Evolutionary conservation across 306 rosid species (phyloP).

Genomic region (Cercis canadensis): DNA sequence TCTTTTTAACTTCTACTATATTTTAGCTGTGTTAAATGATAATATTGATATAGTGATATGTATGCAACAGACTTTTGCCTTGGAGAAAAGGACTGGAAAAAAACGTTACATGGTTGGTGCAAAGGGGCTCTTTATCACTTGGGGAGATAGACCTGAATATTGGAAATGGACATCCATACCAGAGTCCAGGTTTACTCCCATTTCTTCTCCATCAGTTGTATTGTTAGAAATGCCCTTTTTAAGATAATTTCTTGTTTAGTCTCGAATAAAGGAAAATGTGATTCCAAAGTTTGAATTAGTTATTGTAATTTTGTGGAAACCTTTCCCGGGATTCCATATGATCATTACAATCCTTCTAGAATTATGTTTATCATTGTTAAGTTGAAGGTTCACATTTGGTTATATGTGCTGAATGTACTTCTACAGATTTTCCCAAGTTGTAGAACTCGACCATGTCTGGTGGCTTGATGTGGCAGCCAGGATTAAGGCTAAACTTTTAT

Average conservation of each 20-base stretch:
- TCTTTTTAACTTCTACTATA: too few species aligned
- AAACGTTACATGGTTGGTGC: neutral
- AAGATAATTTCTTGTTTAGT: too few species aligned
- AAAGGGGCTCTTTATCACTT: neutral
- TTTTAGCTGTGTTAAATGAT: too few species aligned
- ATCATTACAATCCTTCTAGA: too few species aligned
- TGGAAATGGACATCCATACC: neutral
- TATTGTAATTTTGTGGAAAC: too few species aligned
- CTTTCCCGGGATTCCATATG: too few species aligned
- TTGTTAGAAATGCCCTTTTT: too few species aligned
- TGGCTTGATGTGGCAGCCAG: neutral
- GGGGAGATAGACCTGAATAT: neutral
- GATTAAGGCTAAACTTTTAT: neutral
- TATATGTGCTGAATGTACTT: neutral
- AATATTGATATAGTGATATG: neutral
- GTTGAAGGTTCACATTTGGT: too few species aligned
- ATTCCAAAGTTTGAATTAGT: too few species aligned
- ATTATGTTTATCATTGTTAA: too few species aligned
- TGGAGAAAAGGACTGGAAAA: neutral
- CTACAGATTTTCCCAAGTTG: neutral
- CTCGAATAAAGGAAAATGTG: too few species aligned
- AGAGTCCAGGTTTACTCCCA: neutral
- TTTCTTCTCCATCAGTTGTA: neutral
- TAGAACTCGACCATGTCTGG: neutral
- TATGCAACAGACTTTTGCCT: neutral